A percentile compares a stretch with the other conserved stretches of the same genome.
These are phyloP conservation scores for Penicillium sp. DNA, from an alignment of 2,329 filamentous ascomycete species.

Conservation along the genomic window DNA sequence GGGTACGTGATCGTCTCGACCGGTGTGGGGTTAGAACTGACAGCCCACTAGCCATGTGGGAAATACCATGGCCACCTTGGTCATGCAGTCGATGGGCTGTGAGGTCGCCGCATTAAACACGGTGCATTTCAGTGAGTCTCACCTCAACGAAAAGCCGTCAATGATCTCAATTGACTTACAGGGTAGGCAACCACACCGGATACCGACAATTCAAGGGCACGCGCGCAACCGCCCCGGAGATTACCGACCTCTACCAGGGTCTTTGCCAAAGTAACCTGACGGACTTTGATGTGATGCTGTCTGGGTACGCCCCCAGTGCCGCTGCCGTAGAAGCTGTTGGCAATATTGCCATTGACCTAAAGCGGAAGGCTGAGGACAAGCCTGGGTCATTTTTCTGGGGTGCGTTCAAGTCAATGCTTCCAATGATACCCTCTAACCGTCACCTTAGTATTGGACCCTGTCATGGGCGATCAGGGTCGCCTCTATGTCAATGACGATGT, in stretches of 20 bases:
- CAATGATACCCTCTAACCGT: constrained; percentile 3
- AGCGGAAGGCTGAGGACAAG: constrained; percentile 58
- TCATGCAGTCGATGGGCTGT: constrained; percentile 88
- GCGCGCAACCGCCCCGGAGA: constrained; percentile 75
- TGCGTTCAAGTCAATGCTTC: constrained; percentile 30
- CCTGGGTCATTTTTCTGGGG: constrained; percentile 88
- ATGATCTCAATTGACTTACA: constrained; percentile 1
- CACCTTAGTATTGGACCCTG: constrained; percentile 75
- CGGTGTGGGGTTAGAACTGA: constrained; percentile 12
- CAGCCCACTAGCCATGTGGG: constrained; percentile 74
- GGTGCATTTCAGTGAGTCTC: constrained; percentile 83
- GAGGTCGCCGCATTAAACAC: constrained; percentile 94
- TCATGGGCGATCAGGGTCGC: constrained; percentile 94
- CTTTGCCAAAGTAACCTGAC: constrained; percentile 80
- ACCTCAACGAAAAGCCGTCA: background rate
- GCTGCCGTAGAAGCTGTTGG: constrained; percentile 81
- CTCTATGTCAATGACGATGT: constrained; percentile 91
- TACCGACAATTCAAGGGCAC: constrained; percentile 88
- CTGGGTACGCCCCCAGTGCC: constrained; percentile 89
- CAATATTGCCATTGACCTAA: constrained; percentile 76
- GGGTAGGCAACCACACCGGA: constrained; percentile 85
- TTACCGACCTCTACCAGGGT: constrained; percentile 78
- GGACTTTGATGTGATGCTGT: constrained; percentile 90
- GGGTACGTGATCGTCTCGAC: constrained; percentile 25
- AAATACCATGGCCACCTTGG: constrained; percentile 94